Conservation (phyloP, 495 filamentous ascomycete genomes). For the Apodospora peruviana region DNA sequence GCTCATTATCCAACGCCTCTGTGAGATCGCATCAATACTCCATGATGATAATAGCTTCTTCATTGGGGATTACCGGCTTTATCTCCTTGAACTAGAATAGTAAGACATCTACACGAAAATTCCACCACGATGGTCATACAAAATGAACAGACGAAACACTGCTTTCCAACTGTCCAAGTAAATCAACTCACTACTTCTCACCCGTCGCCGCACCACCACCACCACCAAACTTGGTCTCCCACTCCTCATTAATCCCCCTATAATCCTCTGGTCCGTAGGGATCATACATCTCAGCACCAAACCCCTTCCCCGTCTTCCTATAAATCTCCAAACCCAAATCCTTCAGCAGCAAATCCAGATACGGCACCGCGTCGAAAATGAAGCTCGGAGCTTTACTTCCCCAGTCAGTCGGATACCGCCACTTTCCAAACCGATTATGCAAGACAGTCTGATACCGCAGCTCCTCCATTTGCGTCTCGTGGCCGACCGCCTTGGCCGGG, state of each 20-base stretch:
- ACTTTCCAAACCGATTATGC: slow-evolving; percentile 58
- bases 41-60: no score
- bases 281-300: slow-evolving; percentile 38
- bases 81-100: no score
- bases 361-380: slow-evolving; percentile 66
- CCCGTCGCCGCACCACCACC: no score
- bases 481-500: background rate
- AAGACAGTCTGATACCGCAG: slow-evolving; percentile 51
- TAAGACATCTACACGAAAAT: no score
- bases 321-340: slow-evolving; percentile 51
- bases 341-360: slow-evolving; percentile 59
- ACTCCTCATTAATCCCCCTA: slow-evolving; percentile 50
- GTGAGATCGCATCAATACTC: no score
- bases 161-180: no score
- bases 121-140: no score
- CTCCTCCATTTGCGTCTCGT: slow-evolving; percentile 12
- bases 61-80: no score
- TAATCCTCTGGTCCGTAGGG: slow-evolving; percentile 55
- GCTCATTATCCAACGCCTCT: no score
- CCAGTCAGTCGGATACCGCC: slow-evolving; percentile 58
- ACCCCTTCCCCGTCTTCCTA: slow-evolving; percentile 25
- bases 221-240: slow-evolving; percentile 17
- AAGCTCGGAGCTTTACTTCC: slow-evolving; percentile 58
- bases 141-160: no score
- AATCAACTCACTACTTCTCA: background rate